A percentile compares a stretch with the other conserved stretches of the same genome.
phyloP scores from a whole-genome alignment of 148 eudicot genomes.

The Polygonum maritimum region DNA sequence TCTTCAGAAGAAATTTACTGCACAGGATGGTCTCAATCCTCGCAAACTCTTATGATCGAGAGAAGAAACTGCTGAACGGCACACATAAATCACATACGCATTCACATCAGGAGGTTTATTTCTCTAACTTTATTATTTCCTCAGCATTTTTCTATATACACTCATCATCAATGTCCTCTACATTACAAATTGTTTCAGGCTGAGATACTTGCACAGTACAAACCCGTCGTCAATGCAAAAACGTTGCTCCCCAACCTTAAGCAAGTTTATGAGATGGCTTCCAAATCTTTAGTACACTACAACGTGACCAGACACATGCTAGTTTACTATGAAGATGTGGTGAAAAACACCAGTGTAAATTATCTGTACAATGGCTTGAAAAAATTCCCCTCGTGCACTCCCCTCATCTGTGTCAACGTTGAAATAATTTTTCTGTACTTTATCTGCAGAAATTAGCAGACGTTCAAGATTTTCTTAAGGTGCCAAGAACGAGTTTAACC shows the following conservation, averaged over 20 bases:
- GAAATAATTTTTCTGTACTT: neutral
- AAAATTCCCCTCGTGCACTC: neutral
- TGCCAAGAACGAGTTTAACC: slow-evolving; percentile 45
- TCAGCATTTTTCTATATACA: neutral
- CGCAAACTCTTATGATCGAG: slow-evolving; percentile 71
- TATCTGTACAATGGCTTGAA: neutral
- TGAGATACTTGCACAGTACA: slow-evolving; percentile 65
- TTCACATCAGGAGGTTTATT: slow-evolving; percentile 56
- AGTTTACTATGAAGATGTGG: slow-evolving; percentile 71
- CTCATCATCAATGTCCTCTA: neutral
- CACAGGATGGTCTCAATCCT: slow-evolving; percentile 75
- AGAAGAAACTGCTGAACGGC: slow-evolving; percentile 58
- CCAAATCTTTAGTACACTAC: slow-evolving; percentile 48
- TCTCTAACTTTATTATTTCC: slow-evolving; percentile 11
- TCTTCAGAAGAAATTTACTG: slow-evolving; percentile 75
- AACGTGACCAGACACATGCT: slow-evolving; percentile 62
- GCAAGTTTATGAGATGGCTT: slow-evolving; percentile 42
- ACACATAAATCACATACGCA: slow-evolving; percentile 84
- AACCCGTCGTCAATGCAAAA: slow-evolving; percentile 50
- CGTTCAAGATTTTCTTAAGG: slow-evolving; percentile 69
- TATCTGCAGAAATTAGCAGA: slow-evolving; percentile 40
- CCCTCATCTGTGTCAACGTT: neutral
- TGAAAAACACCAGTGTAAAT: slow-evolving; percentile 59
- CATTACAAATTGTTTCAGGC: slow-evolving; percentile 41
- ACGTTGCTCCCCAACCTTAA: slow-evolving; percentile 44